phyloP scores from a whole-genome alignment of 2,329 filamentous ascomycete species.

The Arthrobotrys sphaeroides region DNA sequence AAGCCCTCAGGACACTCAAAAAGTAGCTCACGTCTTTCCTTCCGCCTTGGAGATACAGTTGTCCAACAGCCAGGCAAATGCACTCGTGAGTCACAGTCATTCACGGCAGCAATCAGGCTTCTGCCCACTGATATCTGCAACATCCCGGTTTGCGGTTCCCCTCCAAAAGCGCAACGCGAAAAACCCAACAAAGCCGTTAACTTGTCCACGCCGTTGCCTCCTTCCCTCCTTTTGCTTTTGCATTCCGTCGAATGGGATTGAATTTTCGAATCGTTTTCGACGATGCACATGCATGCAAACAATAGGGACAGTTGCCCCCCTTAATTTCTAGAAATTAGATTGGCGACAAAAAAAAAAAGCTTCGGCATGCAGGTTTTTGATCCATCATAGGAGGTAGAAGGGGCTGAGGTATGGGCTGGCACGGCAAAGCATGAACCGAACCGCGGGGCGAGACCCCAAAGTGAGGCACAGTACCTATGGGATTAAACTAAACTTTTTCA shows the following conservation, averaged over 20 bases:
- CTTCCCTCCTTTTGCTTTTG: neutral
- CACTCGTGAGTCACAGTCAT: conserved; percentile 29
- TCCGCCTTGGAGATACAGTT: neutral
- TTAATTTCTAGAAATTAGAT: neutral
- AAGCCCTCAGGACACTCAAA: neutral
- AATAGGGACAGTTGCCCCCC: neutral
- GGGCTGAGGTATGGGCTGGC: neutral
- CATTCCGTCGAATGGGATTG: neutral
- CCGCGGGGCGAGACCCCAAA: neutral
- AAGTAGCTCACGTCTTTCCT: no score
- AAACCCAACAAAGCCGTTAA: conserved; percentile 19
- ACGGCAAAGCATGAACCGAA: neutral
- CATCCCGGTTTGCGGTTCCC: conserved; percentile 1
- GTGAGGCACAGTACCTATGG: neutral
- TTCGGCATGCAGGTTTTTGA: conserved; percentile 12
- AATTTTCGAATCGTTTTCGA: neutral
- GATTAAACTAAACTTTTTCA: no score
- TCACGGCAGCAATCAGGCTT: neutral
- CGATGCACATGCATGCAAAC: neutral
- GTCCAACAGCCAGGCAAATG: neutral
- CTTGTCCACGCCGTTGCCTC: neutral
- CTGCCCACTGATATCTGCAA: conserved; percentile 12
- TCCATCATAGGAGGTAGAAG: neutral
- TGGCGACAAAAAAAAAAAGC: conserved; percentile 22
- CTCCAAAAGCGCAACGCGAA: conserved; percentile 52